Base-by-base conservation (phyloP, 2,329 filamentous ascomycete genomes). In the Periconia sp. region DNA sequence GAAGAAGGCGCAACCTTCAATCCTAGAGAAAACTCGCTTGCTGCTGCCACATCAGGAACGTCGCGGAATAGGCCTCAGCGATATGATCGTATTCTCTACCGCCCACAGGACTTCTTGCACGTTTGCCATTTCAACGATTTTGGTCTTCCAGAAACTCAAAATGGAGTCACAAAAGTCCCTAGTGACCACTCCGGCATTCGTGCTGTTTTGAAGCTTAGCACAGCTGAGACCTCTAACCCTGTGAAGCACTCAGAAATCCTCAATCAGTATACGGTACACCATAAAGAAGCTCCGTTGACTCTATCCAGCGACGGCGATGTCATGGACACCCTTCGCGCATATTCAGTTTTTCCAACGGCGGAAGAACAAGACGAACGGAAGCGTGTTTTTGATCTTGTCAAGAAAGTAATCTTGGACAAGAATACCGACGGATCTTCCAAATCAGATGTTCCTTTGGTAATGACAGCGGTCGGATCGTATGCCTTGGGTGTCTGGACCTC, bases 1-100 rank as follows among this genome's bases (percentile, higher is more conserved):
- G 85, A 88, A 64, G 78, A 84, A 55, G 86, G 85, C 1, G 83
- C 85, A 3, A 89, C 86, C 0, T 89, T 86, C 64, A 81, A 89
- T 61, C 85, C 85, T 0, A 71, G 71, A 1, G 71, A 71, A 6
- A 89, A 89, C 60, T 66, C 70, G 1, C 74, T 87, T 13, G 85
- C 86, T 2, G 77, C 80, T 1, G 73, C 76, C 11, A 79, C 79
- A 3, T 45, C 27, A n/a, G 80, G 82, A 41, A 79, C 83, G 10
- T 85, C 86, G 1, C 78, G 82, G 45, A 80, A 79, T 58, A 77
- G 84, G 18, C 85, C 86, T 1, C 86, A 89, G 62, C 74, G 87
- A 45, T 89, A 88, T 55, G 85, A 89, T 61, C 78, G 86, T 33
- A 85, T 89, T 43, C 69, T 88, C 2, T 69, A 85, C 33, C 81